Evolutionary conservation across 768 basidiomycete genomes (phyloP), one percentile per base, ranked within the genome.

Genomic region (Russula vinacea): DNA sequence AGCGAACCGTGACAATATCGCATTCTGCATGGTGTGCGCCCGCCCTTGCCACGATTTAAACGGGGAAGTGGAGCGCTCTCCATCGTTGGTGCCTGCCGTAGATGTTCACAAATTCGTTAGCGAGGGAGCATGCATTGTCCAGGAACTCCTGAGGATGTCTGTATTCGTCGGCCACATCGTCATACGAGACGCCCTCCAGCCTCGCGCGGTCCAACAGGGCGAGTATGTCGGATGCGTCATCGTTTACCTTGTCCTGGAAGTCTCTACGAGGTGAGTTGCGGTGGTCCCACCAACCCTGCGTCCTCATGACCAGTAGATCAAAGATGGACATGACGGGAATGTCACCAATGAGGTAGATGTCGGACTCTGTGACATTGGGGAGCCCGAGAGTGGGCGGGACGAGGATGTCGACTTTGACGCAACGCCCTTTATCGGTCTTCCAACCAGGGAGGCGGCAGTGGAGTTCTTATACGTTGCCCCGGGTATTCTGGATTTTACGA

Each of bases 291-390:
- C 45, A 47, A 22, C 65, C 65, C 22, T 63, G 62, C 24, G 37
- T 24, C 62, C 64, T 66, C 62, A 64, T 52, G 24, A 66, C 35
- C 24, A 66, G 37, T 14, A 66, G 37, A n/a, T 54, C 62, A 26
- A 66, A 66, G 19, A 64, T 14, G 0, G 55, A 51, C 65, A 66
- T 64, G 26, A 64, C 56, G 26, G 62, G 62, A 17, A 66, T 55
- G 1, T 17, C 26, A 2, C 3, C 3, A n/a, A 63, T 19, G 3
- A 3, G 5, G n/a, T 5, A 0, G 7, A 4, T 22, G 9, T 47
- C 45, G 5, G 10, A 11, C 22, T 1, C 11, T 5, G 3, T 47
- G 22, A 47, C 22, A 4, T 4, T 6, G 22, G 65, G 65, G 9
- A 66, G 32, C 2, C 16, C 3, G 44, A 66, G 50, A 0, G 14